These are phyloP conservation scores for Alternaria sp. DNA, from an alignment of 2,329 filamentous ascomycete species.

Conservation along the genomic window DNA sequence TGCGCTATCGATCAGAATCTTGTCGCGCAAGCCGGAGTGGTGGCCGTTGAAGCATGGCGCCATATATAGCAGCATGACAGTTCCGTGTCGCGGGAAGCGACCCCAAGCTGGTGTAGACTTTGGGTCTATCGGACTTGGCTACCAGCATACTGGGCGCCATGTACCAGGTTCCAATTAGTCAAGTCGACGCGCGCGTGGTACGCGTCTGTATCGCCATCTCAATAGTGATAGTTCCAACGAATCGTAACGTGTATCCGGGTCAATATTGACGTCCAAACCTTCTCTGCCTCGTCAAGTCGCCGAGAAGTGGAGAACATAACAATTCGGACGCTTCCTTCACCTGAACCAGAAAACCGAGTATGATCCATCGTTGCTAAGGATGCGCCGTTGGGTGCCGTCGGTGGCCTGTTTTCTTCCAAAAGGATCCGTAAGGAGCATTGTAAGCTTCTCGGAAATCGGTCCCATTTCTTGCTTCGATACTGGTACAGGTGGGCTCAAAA, in stretches of 20 bases:
- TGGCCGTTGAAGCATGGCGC: background rate
- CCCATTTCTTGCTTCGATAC: slow-evolving; percentile 47
- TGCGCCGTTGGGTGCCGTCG: slow-evolving; percentile 38
- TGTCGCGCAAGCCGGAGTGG: slow-evolving; percentile 2
- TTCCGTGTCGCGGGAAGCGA: slow-evolving; percentile 1
- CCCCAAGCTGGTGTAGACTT: background rate
- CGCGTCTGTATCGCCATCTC: background rate
- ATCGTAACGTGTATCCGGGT: background rate
- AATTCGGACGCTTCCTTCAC: slow-evolving; percentile 23
- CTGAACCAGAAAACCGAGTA: slow-evolving; percentile 49
- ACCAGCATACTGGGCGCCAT: background rate
- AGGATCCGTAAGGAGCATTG: slow-evolving; percentile 45
- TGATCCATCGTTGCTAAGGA: slow-evolving; percentile 45
- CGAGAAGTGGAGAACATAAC: background rate
- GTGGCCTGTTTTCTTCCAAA: slow-evolving; percentile 47
- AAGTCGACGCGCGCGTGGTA: background rate
- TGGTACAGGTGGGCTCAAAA: slow-evolving; percentile 38
- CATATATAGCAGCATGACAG: slow-evolving; percentile 14
- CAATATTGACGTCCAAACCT: background rate
- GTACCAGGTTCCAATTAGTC: background rate
- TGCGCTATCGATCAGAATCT: slow-evolving; percentile 4
- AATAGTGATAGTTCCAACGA: background rate
- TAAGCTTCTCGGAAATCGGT: slow-evolving; percentile 48
- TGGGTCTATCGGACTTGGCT: background rate
- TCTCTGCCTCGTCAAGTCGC: background rate